Evolutionary conservation across 148 eudicot genomes (phyloP).

Genomic region (Dysphania ambrosioides): DNA sequence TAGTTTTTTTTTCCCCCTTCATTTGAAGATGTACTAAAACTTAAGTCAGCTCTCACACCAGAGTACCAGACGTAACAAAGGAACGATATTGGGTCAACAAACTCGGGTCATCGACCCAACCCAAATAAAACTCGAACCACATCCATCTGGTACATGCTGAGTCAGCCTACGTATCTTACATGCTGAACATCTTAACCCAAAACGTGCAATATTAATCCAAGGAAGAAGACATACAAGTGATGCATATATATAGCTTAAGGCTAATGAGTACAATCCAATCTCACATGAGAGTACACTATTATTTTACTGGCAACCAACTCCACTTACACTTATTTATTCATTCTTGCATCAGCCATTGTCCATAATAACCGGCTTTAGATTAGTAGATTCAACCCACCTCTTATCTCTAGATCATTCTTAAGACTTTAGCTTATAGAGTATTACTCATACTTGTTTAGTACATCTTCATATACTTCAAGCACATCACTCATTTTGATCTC

Average conservation of each 20-base stretch:
- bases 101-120: not conserved
- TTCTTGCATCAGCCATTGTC: not conserved
- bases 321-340: not conserved
- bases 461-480: no score
- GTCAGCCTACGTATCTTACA: not conserved
- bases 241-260: not conserved
- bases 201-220: not conserved
- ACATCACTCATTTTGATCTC: no score
- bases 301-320: slow-evolving; percentile 9
- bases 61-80: not conserved
- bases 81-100: not conserved
- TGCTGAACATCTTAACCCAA: not conserved
- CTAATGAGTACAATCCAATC: not conserved
- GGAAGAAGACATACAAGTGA: not conserved
- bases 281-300: not conserved
- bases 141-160: not conserved
- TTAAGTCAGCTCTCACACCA: no score
- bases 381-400: no score
- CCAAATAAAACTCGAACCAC: not conserved
- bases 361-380: not conserved
- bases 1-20: no score
- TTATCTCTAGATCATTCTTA: slow-evolving; percentile 1
- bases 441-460: no score
- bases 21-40: no score
- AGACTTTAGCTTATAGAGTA: not conserved